Percentiles rank a stretch among this genome's conserved stretches.
Conservation (phyloP, 2,329 filamentous ascomycete genomes). For the Microdochium paspali region DNA sequence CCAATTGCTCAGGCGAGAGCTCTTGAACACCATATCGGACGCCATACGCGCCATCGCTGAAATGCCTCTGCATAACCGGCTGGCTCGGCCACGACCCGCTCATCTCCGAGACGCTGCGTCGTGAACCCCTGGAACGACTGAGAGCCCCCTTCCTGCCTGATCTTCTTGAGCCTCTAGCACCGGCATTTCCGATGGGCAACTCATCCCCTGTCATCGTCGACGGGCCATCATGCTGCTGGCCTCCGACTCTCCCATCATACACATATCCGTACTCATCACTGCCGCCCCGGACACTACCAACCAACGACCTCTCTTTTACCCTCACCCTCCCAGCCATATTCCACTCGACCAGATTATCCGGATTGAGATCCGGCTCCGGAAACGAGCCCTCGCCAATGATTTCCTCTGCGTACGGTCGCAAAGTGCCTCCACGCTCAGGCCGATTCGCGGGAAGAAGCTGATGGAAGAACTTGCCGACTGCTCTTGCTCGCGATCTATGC, state of each 20-base stretch:
- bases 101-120: no score
- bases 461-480: slow-evolving; percentile 29
- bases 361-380: slow-evolving; percentile 10
- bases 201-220: slow-evolving; percentile 4
- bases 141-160: no score
- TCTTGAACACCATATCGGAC: no score
- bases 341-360: slow-evolving; percentile 12
- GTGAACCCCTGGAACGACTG: no score
- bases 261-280: no score
- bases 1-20: no score
- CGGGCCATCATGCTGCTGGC: background rate
- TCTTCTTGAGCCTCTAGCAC: no score
- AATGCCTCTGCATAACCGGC: no score
- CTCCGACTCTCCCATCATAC: no score
- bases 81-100: no score
- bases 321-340: slow-evolving; percentile 12
- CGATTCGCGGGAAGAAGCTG: slow-evolving; percentile 38
- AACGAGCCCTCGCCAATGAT: slow-evolving; percentile 11
- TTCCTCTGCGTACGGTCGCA: slow-evolving; percentile 15
- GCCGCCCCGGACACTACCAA: slow-evolving; percentile 1
- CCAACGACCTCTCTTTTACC: slow-evolving; percentile 9
- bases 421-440: slow-evolving; percentile 40
- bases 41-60: no score
- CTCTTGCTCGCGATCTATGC: slow-evolving; percentile 13
- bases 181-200: no score